A percentile compares a stretch with the other conserved stretches of the same genome.
phyloP scores from a whole-genome alignment of 768 basidiomycete species.

The Crassisporium funariophilum region DNA sequence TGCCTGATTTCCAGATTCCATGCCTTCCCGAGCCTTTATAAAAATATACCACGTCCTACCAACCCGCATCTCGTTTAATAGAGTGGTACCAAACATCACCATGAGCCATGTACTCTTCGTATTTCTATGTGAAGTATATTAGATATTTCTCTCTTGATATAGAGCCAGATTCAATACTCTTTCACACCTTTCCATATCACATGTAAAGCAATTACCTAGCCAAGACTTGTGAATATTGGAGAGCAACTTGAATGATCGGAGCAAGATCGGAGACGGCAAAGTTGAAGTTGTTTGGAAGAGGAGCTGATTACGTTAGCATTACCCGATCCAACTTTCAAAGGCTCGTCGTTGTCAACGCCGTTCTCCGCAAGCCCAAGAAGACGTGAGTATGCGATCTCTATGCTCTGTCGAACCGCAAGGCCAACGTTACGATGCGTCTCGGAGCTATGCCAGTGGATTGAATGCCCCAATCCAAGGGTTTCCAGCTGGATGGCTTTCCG shows the following conservation, averaged over 20 bases:
- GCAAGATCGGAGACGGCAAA: neutral
- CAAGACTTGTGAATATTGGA: no score
- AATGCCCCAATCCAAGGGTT: conserved; percentile 12
- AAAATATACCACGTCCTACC: no score
- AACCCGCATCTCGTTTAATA: no score
- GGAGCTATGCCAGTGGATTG: conserved; percentile 13
- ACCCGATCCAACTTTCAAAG: conserved; percentile 13
- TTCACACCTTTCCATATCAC: no score
- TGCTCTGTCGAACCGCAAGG: conserved; percentile 13
- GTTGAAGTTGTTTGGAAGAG: conserved; percentile 12
- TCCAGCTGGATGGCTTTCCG: conserved; percentile 38
- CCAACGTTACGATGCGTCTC: conserved; percentile 13
- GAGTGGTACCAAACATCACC: no score
- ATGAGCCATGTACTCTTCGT: no score
- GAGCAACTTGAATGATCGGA: neutral
- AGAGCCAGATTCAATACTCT: no score
- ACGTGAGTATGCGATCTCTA: conserved; percentile 48
- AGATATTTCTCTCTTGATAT: no score
- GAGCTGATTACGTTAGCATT: conserved; percentile 31
- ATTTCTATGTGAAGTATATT: no score
- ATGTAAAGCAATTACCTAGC: no score
- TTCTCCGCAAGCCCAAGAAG: conserved; percentile 53
- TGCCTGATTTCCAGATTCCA: no score
- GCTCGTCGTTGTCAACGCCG: conserved; percentile 37
- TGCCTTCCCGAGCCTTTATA: no score